Conservation (phyloP, 2,329 filamentous ascomycete species). For the Sodiomyces alkalinus region DNA sequence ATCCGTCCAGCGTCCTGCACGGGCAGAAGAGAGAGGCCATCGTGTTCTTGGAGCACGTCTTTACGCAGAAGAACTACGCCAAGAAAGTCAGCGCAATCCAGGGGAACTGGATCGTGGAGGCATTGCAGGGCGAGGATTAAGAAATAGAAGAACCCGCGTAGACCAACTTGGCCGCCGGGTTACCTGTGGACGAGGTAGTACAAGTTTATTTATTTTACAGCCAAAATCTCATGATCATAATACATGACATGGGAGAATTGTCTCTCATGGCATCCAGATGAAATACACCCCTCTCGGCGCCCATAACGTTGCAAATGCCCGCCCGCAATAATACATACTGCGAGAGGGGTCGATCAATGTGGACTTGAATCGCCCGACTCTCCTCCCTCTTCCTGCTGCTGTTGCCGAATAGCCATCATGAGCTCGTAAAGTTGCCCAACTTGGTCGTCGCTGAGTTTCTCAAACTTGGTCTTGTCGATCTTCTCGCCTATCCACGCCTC, state of each 20-base stretch:
- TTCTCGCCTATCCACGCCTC: slow-evolving; percentile 73
- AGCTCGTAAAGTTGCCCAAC: slow-evolving; percentile 87
- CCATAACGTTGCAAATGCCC: too few relatives aligned
- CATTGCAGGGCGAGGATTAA: slow-evolving; percentile 16
- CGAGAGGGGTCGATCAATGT: too few relatives aligned
- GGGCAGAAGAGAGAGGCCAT: slow-evolving; percentile 50
- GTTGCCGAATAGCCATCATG: slow-evolving; percentile 61
- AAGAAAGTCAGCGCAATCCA: slow-evolving; percentile 50
- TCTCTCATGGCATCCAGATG: too few relatives aligned
- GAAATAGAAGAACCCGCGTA: too few relatives aligned
- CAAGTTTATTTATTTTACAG: too few relatives aligned
- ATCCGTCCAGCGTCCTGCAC: slow-evolving; percentile 47
- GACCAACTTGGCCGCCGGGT: too few relatives aligned
- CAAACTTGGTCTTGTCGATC: slow-evolving; percentile 68
- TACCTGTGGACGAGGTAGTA: too few relatives aligned
- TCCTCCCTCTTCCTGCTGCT: slow-evolving; percentile 10
- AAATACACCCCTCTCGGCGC: too few relatives aligned
- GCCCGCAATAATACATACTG: too few relatives aligned
- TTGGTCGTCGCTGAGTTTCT: slow-evolving; percentile 95
- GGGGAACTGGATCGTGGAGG: slow-evolving; percentile 42
- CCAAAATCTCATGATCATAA: too few relatives aligned
- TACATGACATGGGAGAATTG: too few relatives aligned
- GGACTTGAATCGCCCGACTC: slow-evolving; percentile 14
- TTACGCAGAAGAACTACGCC: slow-evolving; percentile 50
- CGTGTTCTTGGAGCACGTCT: slow-evolving; percentile 54